Conservation (phyloP, 2,329 filamentous ascomycete species). For the Penicillium sp. region DNA sequence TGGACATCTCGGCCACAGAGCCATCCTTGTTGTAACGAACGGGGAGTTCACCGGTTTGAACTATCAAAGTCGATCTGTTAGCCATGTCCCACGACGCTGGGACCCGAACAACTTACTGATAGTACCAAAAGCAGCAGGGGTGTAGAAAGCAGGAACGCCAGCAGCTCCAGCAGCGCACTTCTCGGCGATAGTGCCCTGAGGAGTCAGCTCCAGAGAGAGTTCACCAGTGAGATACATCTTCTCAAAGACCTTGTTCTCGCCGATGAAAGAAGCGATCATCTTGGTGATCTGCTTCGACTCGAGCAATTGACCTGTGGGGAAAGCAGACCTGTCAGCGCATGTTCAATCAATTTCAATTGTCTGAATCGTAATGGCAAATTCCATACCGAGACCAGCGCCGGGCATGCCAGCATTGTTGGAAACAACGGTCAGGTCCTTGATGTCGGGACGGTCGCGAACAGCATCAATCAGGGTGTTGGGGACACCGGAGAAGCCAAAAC, state of each 20-base stretch:
- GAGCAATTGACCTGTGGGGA: slow-evolving; percentile 59
- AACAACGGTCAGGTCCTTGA: slow-evolving; percentile 67
- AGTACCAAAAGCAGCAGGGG: slow-evolving; percentile 74
- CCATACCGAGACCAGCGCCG: slow-evolving; percentile 65
- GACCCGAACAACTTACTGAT: slow-evolving; percentile 51
- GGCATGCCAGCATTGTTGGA: slow-evolving; percentile 79
- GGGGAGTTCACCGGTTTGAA: slow-evolving; percentile 52
- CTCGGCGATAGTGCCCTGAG: slow-evolving; percentile 85
- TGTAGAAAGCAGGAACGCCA: slow-evolving; percentile 85
- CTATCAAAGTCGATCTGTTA: slow-evolving; percentile 34
- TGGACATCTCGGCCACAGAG: slow-evolving; percentile 66
- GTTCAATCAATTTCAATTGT: background rate
- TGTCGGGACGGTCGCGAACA: slow-evolving; percentile 58
- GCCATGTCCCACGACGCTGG: slow-evolving; percentile 28
- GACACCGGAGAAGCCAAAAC: slow-evolving; percentile 72
- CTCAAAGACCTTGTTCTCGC: slow-evolving; percentile 83
- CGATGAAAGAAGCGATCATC: slow-evolving; percentile 73
- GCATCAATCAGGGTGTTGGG: slow-evolving; percentile 56
- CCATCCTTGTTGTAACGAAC: slow-evolving; percentile 83
- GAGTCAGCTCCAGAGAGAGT: slow-evolving; percentile 82
- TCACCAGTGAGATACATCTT: slow-evolving; percentile 81
- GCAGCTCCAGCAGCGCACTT: slow-evolving; percentile 80
- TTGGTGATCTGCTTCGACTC: slow-evolving; percentile 70
- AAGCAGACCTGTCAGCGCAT: background rate
- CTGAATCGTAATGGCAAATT: background rate